A percentile compares a stretch with the other conserved stretches of the same genome.
phyloP scores from a whole-genome alignment of 2,329 filamentous ascomycete genomes.

The Atkinsonella texensis region DNA sequence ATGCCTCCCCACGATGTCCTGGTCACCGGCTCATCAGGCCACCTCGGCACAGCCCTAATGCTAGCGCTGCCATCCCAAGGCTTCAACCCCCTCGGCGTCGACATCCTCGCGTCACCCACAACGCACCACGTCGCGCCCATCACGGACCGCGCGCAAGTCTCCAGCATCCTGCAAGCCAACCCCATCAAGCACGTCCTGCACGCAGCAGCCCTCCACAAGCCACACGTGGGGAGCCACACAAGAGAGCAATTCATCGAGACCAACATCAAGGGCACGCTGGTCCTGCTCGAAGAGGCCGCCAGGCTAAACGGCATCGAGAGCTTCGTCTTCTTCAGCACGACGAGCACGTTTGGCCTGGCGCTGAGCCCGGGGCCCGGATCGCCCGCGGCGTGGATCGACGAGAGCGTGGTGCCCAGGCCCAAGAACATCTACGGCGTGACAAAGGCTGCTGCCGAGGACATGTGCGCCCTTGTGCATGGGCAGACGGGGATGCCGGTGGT shows the following conservation, averaged over 20 bases:
- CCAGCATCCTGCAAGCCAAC: slow-evolving; percentile 18
- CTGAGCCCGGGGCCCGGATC: slow-evolving; percentile 22
- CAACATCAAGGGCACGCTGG: slow-evolving; percentile 31
- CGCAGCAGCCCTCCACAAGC: slow-evolving; percentile 35
- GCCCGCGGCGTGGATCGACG: slow-evolving; percentile 33
- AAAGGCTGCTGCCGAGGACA: slow-evolving; percentile 35
- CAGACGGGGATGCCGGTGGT: slow-evolving; percentile 28
- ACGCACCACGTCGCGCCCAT: slow-evolving; percentile 26
- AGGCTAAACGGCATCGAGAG: slow-evolving; percentile 18
- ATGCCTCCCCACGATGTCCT: slow-evolving; percentile 22
- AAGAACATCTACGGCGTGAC: slow-evolving; percentile 39
- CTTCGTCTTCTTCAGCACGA: slow-evolving; percentile 34
- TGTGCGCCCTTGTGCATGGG: slow-evolving; percentile 29
- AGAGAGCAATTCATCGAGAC: slow-evolving; percentile 31
- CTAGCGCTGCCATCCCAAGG: slow-evolving; percentile 26
- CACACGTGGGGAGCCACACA: slow-evolving; percentile 32
- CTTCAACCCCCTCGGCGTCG: slow-evolving; percentile 29
- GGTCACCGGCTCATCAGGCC: slow-evolving; percentile 34
- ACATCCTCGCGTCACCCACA: slow-evolving; percentile 26
- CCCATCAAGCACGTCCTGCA: slow-evolving; percentile 30
- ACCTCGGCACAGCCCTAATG: slow-evolving; percentile 34
- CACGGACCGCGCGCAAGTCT: slow-evolving; percentile 22
- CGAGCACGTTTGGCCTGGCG: slow-evolving; percentile 31
- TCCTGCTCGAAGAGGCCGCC: slow-evolving; percentile 28
- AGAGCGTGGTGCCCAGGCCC: slow-evolving; percentile 25